Conservation (phyloP, 139 green algal genomes). For the Coelastrella sp. region DNA sequence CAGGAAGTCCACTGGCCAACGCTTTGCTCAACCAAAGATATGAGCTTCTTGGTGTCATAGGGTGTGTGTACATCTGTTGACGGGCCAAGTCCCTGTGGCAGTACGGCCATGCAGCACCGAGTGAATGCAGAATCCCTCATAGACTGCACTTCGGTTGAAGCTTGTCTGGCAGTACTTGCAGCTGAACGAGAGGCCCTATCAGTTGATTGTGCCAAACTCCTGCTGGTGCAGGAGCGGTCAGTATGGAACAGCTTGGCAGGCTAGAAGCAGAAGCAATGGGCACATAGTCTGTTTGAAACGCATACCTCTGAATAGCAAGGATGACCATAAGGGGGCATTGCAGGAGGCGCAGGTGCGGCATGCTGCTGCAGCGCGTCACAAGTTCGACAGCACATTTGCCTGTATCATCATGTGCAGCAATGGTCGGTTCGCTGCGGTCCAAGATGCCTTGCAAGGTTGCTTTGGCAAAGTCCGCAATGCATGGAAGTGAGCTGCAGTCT, state of each 20-base stretch:
- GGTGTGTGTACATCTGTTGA: slow-evolving; percentile 16
- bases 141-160: too few species aligned
- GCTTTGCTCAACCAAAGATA: slow-evolving; percentile 34
- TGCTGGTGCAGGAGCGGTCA: slow-evolving; percentile 42
- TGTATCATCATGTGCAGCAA: background rate
- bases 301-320: slow-evolving; percentile 63
- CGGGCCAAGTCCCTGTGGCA: too few species aligned
- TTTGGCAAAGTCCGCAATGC: too few species aligned
- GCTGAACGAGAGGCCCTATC: background rate
- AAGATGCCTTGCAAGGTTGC: too few species aligned
- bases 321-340: slow-evolving; percentile 60
- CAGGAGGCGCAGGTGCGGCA: slow-evolving; percentile 53
- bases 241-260: slow-evolving; percentile 59
- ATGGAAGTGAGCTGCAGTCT: too few species aligned
- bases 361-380: background rate
- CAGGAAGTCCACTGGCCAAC: background rate
- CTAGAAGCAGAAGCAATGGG: slow-evolving; percentile 51
- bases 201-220: background rate
- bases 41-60: slow-evolving; percentile 42
- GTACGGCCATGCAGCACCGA: too few species aligned
- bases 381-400: background rate
- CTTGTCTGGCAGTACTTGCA: too few species aligned
- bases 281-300: slow-evolving; percentile 70
- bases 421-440: background rate
- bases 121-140: too few species aligned